Base-by-base conservation (phyloP, 306 rosid species). In the Cicer judaicum region DNA sequence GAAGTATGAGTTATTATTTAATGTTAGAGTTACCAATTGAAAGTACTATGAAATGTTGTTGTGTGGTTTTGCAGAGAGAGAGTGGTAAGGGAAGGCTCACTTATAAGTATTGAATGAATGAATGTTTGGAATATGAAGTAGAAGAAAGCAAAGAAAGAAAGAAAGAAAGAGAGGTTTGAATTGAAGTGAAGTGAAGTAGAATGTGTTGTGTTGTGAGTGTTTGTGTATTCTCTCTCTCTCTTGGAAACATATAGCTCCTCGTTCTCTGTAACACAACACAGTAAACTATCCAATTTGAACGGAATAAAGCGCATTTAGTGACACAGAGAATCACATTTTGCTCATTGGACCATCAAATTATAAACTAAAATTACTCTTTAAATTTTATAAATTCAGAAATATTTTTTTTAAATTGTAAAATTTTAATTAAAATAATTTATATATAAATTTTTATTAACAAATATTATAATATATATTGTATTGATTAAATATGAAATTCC, bases 201-300 rank as follows among this genome's bases (percentile, higher is more conserved):
- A 2, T 24, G 29, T 24, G 34, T 29, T 21, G 24, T 21, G 18
- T 4, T 15, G 29, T 16, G 5, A 15, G 59, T 7, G 36, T 10
- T n/a, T 70, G 78, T 49, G 85, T 80, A 29, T 29, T 29, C 34
- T 29, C 77, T 85, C 89, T 80, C 90, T 87, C 89, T 79, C 88
- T 67, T 90, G 64, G 56, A 79, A 73, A 80, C 90, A 83, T 78
- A 87, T 78, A 87, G 78, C 52, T 62, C 91, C 98, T 93, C 91
- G 93, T 86, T 91, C 96, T 88, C 82, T 72, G 97, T 78, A 84
- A 88, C 74, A 88, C 70, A 81, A 82, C 88, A 88, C 82, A 16
- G 18, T 88, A 87, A 89, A 86, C 89, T 87, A 86, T 88, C 86
- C 79, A 84, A 85, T 85, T 92, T 87, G 81, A 90, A 90, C 87